Evolutionary conservation across 805 yeast genomes (phyloP).

Genomic region (Metschnikowia henanensis): DNA sequence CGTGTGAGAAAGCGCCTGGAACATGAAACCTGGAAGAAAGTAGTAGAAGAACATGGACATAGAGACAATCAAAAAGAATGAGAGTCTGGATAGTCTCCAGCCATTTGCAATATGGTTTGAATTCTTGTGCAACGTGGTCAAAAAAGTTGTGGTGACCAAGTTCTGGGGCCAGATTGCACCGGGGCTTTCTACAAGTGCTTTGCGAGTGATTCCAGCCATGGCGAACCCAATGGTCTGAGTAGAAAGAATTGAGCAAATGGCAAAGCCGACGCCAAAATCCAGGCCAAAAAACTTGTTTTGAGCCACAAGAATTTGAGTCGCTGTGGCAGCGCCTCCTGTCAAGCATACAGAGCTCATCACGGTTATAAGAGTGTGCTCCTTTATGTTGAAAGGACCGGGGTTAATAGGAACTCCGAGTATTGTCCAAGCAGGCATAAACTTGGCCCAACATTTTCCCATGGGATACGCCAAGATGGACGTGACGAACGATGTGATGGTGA

Average conservation of each 20-base stretch:
- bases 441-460: conserved; percentile 21
- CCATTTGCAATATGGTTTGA: conserved; percentile 15
- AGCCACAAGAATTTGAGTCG: conserved; percentile 22
- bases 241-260: conserved; percentile 30
- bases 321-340: conserved; percentile 19
- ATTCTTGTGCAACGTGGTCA: conserved; percentile 18
- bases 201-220: conserved; percentile 27
- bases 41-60: conserved; percentile 15
- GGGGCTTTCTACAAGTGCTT: conserved; percentile 18
- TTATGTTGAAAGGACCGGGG: conserved; percentile 22
- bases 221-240: conserved; percentile 31
- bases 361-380: conserved; percentile 16
- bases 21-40: conserved; percentile 17
- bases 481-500: conserved; percentile 26
- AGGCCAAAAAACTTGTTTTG: conserved; percentile 16
- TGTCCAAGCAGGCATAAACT: conserved; percentile 13
- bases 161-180: conserved; percentile 20
- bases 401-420: conserved; percentile 20
- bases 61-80: conserved; percentile 18
- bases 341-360: conserved; percentile 19
- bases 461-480: conserved; percentile 27
- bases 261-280: conserved; percentile 23
- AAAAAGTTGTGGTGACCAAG: conserved; percentile 22
- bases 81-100: conserved; percentile 17
- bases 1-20: conserved; percentile 14